Conservation (phyloP, 108 stramenopile species). For the Craspedostauros australis region DNA sequence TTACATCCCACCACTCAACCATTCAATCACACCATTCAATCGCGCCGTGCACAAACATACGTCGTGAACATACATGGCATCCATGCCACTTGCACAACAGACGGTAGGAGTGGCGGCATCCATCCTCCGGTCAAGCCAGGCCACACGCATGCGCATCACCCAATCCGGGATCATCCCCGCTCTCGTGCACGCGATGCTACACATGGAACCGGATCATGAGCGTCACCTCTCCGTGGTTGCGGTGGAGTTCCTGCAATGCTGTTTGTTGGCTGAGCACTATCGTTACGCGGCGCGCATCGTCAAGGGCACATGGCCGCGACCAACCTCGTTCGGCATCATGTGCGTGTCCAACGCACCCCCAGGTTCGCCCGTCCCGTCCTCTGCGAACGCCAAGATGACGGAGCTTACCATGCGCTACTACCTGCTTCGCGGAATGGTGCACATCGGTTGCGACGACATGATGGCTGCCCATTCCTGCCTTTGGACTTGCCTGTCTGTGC, state of each 20-base stretch:
- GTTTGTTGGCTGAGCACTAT: slow-evolving; percentile 47
- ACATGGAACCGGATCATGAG: no score
- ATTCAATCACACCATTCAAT: no score
- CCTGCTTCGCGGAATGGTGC: slow-evolving; percentile 56
- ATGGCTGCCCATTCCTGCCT: slow-evolving; percentile 53
- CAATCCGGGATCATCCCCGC: slow-evolving; percentile 32
- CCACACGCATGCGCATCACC: no score
- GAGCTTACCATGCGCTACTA: slow-evolving; percentile 46
- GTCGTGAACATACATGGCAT: no score
- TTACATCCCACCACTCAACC: no score
- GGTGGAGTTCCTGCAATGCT: slow-evolving; percentile 48
- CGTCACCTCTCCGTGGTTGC: slow-evolving; percentile 8
- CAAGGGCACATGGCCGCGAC: slow-evolving; percentile 33
- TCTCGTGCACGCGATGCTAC: slow-evolving; percentile 13
- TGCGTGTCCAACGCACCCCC: no score
- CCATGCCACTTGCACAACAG: no score
- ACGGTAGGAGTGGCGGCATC: no score
- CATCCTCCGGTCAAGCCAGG: no score
- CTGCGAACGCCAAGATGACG: not conserved
- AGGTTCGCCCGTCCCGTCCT: no score
- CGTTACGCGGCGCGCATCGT: slow-evolving; percentile 32
- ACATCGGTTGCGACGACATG: slow-evolving; percentile 47
- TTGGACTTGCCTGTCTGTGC: slow-evolving; percentile 55
- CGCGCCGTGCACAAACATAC: no score
- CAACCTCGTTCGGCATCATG: no score